Percentiles rank a stretch among this genome's conserved stretches.
These are phyloP conservation scores for Saussurea involucrata DNA, from an alignment of 129 eudicot genomes.

Conservation along the genomic window DNA sequence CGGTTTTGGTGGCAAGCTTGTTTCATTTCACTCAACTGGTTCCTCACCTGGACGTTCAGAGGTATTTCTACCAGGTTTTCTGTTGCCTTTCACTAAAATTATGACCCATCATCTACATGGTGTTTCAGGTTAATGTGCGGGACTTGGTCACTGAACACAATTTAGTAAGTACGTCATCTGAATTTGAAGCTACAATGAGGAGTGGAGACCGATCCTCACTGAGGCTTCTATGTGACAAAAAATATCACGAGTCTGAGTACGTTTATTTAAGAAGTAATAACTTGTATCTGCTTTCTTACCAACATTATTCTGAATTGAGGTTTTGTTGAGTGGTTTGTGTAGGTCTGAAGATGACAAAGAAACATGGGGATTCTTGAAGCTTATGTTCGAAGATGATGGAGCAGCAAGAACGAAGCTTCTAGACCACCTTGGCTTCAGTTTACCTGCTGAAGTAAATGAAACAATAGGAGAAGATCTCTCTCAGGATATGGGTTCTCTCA, in stretches of 20 bases:
- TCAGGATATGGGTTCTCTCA: conserved; percentile 50
- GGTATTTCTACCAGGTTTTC: conserved; percentile 37
- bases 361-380: conserved; percentile 88
- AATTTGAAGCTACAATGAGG: conserved; percentile 84
- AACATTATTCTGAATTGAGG: conserved; percentile 6
- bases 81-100: neutral
- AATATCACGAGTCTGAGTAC: conserved; percentile 77
- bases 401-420: conserved; percentile 87
- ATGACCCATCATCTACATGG: neutral
- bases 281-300: neutral
- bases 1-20: conserved; percentile 96
- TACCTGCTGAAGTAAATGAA: conserved; percentile 63
- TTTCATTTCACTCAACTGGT: conserved; percentile 63
- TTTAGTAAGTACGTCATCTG: conserved; percentile 75
- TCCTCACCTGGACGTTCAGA: conserved; percentile 60
- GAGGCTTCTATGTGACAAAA: conserved; percentile 71
- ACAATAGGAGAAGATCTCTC: conserved; percentile 41
- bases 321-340: conserved; percentile 6
- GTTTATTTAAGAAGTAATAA: conserved; percentile 23
- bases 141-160: conserved; percentile 64
- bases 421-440: conserved; percentile 76
- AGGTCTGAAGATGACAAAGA: conserved; percentile 85
- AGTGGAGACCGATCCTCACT: conserved; percentile 78
- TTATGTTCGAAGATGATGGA: conserved; percentile 92
- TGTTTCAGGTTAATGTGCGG: conserved; percentile 61